Conservation (phyloP, 116 monocot genomes). For the Trichopus zeylanicus region DNA sequence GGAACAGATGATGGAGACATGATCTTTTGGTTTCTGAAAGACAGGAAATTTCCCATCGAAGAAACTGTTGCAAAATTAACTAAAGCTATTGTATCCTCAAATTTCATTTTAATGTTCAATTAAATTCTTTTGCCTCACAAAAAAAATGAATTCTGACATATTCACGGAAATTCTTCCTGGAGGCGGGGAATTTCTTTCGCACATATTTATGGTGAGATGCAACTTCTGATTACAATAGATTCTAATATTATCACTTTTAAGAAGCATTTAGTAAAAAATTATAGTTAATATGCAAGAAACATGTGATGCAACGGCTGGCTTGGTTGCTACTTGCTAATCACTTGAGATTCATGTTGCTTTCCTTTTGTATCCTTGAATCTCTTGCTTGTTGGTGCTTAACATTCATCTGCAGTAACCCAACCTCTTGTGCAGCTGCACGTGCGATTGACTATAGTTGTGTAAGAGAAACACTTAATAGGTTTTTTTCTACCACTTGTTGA, state of each 20-base stretch:
- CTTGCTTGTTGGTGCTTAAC: neutral
- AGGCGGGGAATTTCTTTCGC: neutral
- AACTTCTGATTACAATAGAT: neutral
- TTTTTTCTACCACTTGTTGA: neutral
- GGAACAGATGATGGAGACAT: conserved; percentile 91
- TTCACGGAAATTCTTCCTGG: neutral
- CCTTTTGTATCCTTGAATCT: too few relatives aligned
- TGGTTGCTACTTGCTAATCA: too few relatives aligned
- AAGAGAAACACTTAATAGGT: neutral
- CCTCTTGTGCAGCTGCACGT: neutral
- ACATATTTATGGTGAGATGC: neutral
- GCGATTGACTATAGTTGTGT: neutral
- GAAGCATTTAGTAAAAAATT: neutral
- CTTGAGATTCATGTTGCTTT: neutral
- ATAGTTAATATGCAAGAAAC: neutral
- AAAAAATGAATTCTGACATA: neutral
- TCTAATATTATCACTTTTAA: neutral
- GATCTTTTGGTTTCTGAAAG: conserved; percentile 87
- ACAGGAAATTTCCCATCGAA: conserved; percentile 69
- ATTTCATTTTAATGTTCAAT: neutral
- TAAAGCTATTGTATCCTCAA: conserved; percentile 82
- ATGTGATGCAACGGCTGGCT: neutral
- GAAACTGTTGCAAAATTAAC: conserved; percentile 66
- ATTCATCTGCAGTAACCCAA: neutral
- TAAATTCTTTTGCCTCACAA: neutral